Percentiles rank a stretch among this genome's conserved stretches.
phyloP scores from a whole-genome alignment of 73 alveolate species.

The Paramecium octaurelia region DNA sequence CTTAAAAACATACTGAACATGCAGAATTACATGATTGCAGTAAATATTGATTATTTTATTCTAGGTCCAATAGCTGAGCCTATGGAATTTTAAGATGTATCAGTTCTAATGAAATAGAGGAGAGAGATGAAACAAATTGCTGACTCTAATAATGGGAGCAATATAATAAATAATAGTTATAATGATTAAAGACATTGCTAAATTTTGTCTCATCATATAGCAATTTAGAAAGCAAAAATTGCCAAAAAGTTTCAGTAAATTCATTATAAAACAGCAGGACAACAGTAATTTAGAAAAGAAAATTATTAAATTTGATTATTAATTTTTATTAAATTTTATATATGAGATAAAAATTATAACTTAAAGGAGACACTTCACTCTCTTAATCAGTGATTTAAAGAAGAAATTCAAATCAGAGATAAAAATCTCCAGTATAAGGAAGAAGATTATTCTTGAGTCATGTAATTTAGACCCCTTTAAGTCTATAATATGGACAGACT shows the following conservation, averaged over 20 bases:
- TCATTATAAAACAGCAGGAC: constrained; percentile 18
- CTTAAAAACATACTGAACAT: constrained; percentile 14
- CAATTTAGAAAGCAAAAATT: constrained; percentile 37
- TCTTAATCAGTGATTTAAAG: not conserved
- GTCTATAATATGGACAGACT: not conserved
- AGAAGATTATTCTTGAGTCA: not conserved
- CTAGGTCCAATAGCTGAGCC: constrained; percentile 54
- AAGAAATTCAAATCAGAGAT: not conserved
- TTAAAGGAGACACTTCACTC: not conserved
- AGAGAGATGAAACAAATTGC: not conserved
- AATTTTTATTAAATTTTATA: not conserved
- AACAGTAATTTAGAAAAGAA: not conserved
- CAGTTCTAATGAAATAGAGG: not conserved
- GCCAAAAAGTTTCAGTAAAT: constrained; percentile 28
- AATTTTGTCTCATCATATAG: constrained; percentile 21
- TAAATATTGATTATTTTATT: not conserved
- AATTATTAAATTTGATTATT: not conserved
- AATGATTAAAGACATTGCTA: constrained; percentile 6
- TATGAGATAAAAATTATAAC: not conserved
- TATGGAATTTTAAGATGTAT: constrained; percentile 28
- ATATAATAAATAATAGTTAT: not conserved
- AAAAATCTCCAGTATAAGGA: not conserved
- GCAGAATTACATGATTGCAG: constrained; percentile 44
- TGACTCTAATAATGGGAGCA: not conserved
- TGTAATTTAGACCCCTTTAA: not conserved